phyloP scores from a whole-genome alignment of 169 alveolate species.

The Cryptosporidium ubiquitum region DNA sequence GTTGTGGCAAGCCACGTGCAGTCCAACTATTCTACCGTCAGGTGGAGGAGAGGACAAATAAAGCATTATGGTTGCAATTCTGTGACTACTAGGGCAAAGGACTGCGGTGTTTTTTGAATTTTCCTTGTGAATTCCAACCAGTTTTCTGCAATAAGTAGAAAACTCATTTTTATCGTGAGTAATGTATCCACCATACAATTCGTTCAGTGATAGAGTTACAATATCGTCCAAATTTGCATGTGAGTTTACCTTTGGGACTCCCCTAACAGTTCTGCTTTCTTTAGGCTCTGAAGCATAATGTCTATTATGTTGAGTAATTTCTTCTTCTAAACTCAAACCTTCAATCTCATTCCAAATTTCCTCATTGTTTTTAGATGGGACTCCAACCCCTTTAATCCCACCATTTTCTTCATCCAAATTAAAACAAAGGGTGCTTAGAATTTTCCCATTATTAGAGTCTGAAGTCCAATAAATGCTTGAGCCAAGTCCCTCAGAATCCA shows the following conservation, averaged over 20 bases:
- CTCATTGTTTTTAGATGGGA: constrained; percentile 14
- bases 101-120: constrained; percentile 18
- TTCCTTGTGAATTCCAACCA: constrained; percentile 26
- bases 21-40: constrained; percentile 16
- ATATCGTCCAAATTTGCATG: background rate
- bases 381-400: constrained; percentile 14
- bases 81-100: constrained; percentile 29
- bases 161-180: constrained; percentile 36
- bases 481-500: constrained; percentile 37
- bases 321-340: background rate
- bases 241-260: constrained; percentile 40
- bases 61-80: constrained; percentile 30
- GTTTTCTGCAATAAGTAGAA: constrained; percentile 44
- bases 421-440: constrained; percentile 40
- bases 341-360: constrained; percentile 5
- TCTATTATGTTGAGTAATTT: background rate
- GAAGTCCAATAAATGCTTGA: constrained; percentile 32
- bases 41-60: constrained; percentile 21
- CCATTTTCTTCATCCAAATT: constrained; percentile 13
- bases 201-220: constrained; percentile 19
- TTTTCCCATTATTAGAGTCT: constrained; percentile 1
- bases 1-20: constrained; percentile 30
- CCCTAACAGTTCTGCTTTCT: constrained; percentile 58
- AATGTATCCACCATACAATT: constrained; percentile 33
- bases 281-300: constrained; percentile 54